These are phyloP conservation scores for Serendipita sp. DNA, from an alignment of 768 basidiomycete genomes.

Conservation along the genomic window DNA sequence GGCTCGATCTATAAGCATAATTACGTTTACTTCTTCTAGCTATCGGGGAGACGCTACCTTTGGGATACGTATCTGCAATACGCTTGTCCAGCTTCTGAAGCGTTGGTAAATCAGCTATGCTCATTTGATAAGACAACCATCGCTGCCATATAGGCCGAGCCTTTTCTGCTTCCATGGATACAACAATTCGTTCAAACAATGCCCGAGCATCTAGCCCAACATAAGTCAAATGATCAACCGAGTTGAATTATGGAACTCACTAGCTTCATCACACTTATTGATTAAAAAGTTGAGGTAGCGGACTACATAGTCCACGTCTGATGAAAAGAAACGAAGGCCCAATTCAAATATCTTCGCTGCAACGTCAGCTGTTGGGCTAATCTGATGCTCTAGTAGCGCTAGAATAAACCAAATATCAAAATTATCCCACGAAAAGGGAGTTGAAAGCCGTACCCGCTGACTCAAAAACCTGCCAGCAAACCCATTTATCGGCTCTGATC, in stretches of 20 bases:
- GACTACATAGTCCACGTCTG: conserved; percentile 72
- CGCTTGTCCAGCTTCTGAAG: conserved; percentile 80
- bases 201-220: conserved; percentile 69
- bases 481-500: conserved; percentile 50
- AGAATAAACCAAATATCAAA: not conserved
- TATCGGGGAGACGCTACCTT: conserved; percentile 33
- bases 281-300: conserved; percentile 88
- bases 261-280: conserved; percentile 87
- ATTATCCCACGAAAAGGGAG: not conserved
- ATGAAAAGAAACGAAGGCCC: conserved; percentile 68
- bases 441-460: conserved; percentile 50
- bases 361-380: conserved; percentile 58
- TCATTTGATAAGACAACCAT: conserved; percentile 91
- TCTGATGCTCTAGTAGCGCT: conserved; percentile 94
- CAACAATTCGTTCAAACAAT: conserved; percentile 78
- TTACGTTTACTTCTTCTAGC: not conserved
- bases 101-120: conserved; percentile 81
- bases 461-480: conserved; percentile 87
- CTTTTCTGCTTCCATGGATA: conserved; percentile 52
- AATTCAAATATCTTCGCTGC: conserved; percentile 89
- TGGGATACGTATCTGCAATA: conserved; percentile 74
- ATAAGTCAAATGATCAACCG: not conserved
- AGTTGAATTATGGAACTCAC: conserved; percentile 32
- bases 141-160: conserved; percentile 86
- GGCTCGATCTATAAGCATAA: conserved; percentile 47